Conservation (phyloP, 768 basidiomycete genomes). For the Boletus huronensis region DNA sequence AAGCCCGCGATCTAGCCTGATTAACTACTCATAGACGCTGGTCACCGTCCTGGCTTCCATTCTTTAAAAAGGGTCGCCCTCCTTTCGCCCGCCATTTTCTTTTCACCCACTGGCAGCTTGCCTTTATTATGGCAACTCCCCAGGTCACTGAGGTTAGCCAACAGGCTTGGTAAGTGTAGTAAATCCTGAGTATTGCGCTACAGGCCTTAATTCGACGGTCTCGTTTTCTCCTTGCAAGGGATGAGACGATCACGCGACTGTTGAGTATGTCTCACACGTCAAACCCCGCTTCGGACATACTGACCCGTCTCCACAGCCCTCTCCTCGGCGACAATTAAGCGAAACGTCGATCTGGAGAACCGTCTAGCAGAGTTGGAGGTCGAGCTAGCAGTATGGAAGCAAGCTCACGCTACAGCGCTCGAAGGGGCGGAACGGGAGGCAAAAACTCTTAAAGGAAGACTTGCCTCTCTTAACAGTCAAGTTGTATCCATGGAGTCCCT, state of each 20-base stretch:
- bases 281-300: slow-evolving; percentile 2
- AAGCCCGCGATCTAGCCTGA: slow-evolving; percentile 54
- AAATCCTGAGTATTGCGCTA: slow-evolving; percentile 6
- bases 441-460: slow-evolving; percentile 65
- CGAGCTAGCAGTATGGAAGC: slow-evolving; percentile 68
- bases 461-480: slow-evolving; percentile 61
- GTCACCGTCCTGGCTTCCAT: slow-evolving; percentile 27
- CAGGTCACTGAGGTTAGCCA: slow-evolving; percentile 57
- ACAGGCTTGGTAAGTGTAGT: slow-evolving; percentile 56
- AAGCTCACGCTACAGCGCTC: slow-evolving; percentile 59
- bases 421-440: slow-evolving; percentile 62
- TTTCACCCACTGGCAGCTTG: slow-evolving; percentile 34
- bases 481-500: slow-evolving; percentile 56
- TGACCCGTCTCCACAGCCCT: slow-evolving; percentile 44
- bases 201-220: slow-evolving; percentile 18
- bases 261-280: slow-evolving; percentile 42
- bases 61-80: slow-evolving; percentile 36
- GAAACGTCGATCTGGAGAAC: slow-evolving; percentile 60
- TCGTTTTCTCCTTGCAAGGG: slow-evolving; percentile 43
- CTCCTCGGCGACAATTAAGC: slow-evolving; percentile 59
- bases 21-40: slow-evolving; percentile 45
- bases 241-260: slow-evolving; percentile 60
- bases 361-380: slow-evolving; percentile 65
- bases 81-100: slow-evolving; percentile 23
- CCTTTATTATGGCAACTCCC: slow-evolving; percentile 51